Evolutionary conservation across 306 rosid species (phyloP).

Genomic region (Senna siamea): DNA sequence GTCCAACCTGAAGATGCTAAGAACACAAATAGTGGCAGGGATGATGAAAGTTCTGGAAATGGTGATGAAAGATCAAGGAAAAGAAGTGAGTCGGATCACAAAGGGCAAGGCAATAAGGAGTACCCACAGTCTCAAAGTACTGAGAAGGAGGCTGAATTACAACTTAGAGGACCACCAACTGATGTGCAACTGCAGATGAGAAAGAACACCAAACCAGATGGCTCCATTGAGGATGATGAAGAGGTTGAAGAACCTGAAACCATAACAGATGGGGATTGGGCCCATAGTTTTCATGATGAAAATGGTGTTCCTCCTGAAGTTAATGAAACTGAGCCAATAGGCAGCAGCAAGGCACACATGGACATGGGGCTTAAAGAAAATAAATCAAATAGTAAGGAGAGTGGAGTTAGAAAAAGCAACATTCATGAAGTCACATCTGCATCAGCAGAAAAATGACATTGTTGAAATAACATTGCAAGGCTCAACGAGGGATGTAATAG

Average conservation of each 20-base stretch:
- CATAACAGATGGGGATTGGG: constrained; percentile 16
- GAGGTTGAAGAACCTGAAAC: neutral
- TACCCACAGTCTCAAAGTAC: no score
- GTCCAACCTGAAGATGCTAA: no score
- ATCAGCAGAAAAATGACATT: no score
- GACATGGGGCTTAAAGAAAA: neutral
- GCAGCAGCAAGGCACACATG: neutral
- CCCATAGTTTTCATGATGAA: constrained; percentile 48
- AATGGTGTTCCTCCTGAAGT: constrained; percentile 51
- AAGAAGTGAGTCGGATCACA: neutral
- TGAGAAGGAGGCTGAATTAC: constrained; percentile 12
- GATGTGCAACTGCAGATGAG: constrained; percentile 25
- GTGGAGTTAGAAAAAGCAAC: no score
- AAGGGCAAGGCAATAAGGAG: no score
- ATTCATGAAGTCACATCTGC: no score
- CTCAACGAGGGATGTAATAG: neutral
- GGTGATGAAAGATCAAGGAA: neutral
- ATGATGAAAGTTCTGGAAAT: constrained; percentile 14
- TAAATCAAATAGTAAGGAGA: constrained; percentile 10
- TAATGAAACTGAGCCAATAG: constrained; percentile 37
- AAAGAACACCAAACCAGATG: constrained; percentile 29
- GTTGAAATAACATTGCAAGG: constrained; percentile 34
- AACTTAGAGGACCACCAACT: constrained; percentile 16
- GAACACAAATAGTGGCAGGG: no score
- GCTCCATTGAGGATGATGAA: constrained; percentile 22